phyloP scores from a whole-genome alignment of 768 basidiomycete genomes.

The Hericium coralloides region DNA sequence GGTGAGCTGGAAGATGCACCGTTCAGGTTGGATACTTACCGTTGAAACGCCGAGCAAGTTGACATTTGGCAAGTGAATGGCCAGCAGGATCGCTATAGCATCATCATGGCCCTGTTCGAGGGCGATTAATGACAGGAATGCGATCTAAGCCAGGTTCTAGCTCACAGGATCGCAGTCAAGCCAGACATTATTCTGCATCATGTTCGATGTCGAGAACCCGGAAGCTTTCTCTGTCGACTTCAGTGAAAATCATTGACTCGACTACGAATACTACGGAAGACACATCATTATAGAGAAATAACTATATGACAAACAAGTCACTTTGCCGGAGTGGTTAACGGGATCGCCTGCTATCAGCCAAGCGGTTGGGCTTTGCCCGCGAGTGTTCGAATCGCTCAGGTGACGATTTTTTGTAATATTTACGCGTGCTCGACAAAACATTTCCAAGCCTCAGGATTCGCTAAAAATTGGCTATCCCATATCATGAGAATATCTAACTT shows the following conservation, averaged over 20 bases:
- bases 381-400: constrained; percentile 26
- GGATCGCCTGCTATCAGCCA: constrained; percentile 33
- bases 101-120: constrained; percentile 74
- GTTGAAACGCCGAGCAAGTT: constrained; percentile 78
- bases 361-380: constrained; percentile 26
- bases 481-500: too few species aligned
- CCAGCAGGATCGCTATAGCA: constrained; percentile 75
- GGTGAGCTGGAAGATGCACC: neutral
- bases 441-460: too few species aligned
- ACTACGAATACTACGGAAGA: too few species aligned
- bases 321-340: constrained; percentile 95
- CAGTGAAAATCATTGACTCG: too few species aligned
- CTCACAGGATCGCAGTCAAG: constrained; percentile 29
- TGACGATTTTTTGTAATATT: constrained; percentile 14
- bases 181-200: constrained; percentile 18
- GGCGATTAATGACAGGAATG: neutral
- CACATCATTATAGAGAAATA: neutral
- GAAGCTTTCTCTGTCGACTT: too few species aligned
- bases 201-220: too few species aligned
- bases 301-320: too few species aligned
- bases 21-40: constrained; percentile 29
- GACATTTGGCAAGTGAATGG: constrained; percentile 55
- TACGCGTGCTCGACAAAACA: too few species aligned
- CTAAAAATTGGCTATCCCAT: too few species aligned
- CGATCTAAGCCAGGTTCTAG: neutral